These are phyloP conservation scores for Biscutella laevigata DNA, from an alignment of 441 rosid genomes.

Conservation along the genomic window DNA sequence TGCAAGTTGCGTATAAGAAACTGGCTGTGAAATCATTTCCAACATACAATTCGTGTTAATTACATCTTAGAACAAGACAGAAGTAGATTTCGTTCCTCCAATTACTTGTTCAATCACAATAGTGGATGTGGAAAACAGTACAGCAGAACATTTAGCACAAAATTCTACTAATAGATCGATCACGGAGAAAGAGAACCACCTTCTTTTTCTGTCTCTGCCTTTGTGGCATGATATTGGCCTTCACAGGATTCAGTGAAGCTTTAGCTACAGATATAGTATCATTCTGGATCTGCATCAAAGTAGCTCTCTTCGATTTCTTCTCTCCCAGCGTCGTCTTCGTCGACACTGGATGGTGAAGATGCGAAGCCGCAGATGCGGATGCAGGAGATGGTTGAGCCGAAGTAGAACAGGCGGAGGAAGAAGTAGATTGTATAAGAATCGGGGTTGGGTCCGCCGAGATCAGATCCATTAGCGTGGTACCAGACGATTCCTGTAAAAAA, in stretches of 20 bases:
- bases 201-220: conserved; percentile 64
- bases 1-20: conserved; percentile 93
- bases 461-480: conserved; percentile 96
- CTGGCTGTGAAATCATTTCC: conserved; percentile 54
- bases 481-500: conserved; percentile 59
- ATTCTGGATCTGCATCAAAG: conserved; percentile 83
- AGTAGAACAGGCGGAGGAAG: conserved; percentile 35
- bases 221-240: conserved; percentile 68
- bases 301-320: conserved; percentile 70
- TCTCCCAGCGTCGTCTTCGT: conserved; percentile 64
- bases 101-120: too few species aligned
- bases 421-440: conserved; percentile 33
- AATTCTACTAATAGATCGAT: background rate
- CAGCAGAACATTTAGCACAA: too few species aligned
- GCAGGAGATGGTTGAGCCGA: conserved; percentile 28
- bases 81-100: background rate
- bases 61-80: background rate
- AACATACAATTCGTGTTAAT: conserved; percentile 7
- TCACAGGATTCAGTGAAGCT: conserved; percentile 71
- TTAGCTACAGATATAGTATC: conserved; percentile 92
- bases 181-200: conserved; percentile 18
- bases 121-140: too few species aligned
- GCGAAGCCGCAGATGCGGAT: conserved; percentile 29
- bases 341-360: conserved; percentile 26
- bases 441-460: conserved; percentile 81